Evolutionary conservation across 345 rosid species (phyloP).

Genomic region (Camelina neglecta): DNA sequence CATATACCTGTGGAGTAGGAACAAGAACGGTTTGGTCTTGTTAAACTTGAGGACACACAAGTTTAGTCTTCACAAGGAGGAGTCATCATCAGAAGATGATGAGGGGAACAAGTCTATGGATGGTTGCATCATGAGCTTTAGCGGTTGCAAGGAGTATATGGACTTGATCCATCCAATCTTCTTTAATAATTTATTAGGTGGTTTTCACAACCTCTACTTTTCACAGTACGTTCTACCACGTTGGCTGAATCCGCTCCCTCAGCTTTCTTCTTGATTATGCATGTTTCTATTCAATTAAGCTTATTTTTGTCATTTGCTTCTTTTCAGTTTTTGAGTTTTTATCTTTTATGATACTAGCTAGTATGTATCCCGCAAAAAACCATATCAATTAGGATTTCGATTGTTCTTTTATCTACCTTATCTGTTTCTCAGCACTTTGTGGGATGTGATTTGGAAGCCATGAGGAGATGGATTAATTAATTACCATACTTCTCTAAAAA

Average conservation of each 20-base stretch:
- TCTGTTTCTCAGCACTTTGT: too few relatives aligned
- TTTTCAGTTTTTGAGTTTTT: too few relatives aligned
- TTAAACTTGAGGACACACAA: not conserved
- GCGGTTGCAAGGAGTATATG: not conserved
- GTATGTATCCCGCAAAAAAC: too few relatives aligned
- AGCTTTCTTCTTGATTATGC: not conserved
- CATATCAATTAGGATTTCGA: too few relatives aligned
- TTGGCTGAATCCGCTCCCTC: not conserved
- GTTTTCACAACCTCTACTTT: not conserved
- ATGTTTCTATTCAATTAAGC: too few relatives aligned
- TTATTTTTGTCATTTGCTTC: too few relatives aligned
- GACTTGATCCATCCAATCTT: not conserved
- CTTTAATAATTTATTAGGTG: not conserved
- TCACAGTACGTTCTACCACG: constrained; percentile 1
- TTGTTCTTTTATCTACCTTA: too few relatives aligned
- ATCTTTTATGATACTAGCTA: too few relatives aligned
- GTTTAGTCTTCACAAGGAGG: not conserved
- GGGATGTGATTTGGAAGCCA: too few relatives aligned
- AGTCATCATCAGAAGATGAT: too few relatives aligned
- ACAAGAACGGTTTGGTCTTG: not conserved
- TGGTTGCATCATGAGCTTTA: not conserved
- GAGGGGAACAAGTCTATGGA: not conserved
- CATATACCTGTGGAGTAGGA: not conserved
- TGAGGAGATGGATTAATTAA: too few relatives aligned
- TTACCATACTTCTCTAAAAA: too few relatives aligned